Conservation (phyloP, 2,329 filamentous ascomycete species). For the Claviceps arundinis region DNA sequence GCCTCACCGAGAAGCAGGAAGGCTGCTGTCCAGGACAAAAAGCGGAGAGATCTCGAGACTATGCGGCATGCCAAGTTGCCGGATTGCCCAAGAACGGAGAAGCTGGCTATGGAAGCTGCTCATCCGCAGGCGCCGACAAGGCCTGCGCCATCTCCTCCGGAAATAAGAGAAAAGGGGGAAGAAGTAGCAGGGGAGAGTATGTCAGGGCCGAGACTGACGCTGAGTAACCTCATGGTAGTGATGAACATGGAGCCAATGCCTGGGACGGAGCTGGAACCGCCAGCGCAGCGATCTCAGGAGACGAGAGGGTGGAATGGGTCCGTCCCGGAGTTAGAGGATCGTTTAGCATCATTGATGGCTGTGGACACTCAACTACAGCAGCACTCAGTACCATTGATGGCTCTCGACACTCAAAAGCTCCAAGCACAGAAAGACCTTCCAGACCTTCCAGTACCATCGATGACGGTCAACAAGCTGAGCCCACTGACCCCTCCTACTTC, state of each 20-base stretch:
- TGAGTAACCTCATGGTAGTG: constrained; percentile 27
- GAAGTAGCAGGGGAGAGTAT: constrained; percentile 1
- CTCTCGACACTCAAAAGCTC: too few species aligned
- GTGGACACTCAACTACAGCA: not conserved
- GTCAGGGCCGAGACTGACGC: constrained; percentile 7
- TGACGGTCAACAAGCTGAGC: constrained; percentile 1
- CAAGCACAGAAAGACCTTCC: too few species aligned
- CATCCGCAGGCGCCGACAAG: not conserved
- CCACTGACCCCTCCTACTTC: constrained; percentile 20
- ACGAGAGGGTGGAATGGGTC: not conserved
- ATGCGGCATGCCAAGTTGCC: constrained; percentile 13
- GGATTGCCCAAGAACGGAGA: constrained; percentile 4
- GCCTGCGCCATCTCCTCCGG: not conserved
- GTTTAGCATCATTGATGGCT: not conserved
- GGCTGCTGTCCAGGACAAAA: constrained; percentile 26
- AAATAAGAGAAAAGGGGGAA: not conserved
- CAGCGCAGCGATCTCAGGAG: not conserved
- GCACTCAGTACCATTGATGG: too few species aligned
- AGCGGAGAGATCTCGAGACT: constrained; percentile 26
- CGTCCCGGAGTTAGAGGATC: not conserved
- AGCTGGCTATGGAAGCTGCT: not conserved
- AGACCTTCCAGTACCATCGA: not conserved
- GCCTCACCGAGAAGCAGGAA: constrained; percentile 18
- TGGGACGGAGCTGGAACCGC: constrained; percentile 2
- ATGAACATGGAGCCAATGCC: constrained; percentile 21